A percentile compares a stretch with the other conserved stretches of the same genome.
Conservation (phyloP, 225 moss, liverwort and hornwort genomes). For the Straminergon stramineum region DNA sequence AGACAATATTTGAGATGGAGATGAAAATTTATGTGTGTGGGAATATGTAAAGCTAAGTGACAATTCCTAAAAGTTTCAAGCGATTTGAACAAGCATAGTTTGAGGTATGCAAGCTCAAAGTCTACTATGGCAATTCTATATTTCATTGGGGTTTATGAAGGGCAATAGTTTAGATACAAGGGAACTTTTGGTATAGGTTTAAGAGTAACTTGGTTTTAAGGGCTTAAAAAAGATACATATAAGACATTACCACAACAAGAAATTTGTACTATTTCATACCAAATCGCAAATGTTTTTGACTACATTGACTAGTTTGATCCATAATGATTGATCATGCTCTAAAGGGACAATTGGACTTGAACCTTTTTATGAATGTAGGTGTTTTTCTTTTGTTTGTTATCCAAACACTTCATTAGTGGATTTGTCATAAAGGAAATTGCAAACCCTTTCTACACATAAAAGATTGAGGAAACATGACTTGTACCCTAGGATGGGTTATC, state of each 20-base stretch:
- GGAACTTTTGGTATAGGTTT: no score
- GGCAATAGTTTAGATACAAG: background rate
- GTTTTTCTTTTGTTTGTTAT: background rate
- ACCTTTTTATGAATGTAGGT: accelerated
- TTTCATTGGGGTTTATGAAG: background rate
- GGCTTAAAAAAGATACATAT: no score
- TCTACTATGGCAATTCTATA: background rate
- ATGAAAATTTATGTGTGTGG: background rate
- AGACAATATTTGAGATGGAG: background rate
- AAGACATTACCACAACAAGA: no score
- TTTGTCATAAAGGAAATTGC: accelerated
- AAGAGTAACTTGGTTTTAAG: no score
- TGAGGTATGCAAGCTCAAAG: background rate
- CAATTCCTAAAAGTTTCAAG: background rate
- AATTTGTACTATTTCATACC: background rate
- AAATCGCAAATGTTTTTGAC: background rate
- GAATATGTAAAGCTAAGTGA: background rate
- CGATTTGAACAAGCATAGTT: background rate
- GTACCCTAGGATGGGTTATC: background rate
- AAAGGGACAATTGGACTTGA: background rate
- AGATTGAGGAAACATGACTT: no score
- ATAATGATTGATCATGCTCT: background rate
- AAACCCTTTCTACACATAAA: background rate
- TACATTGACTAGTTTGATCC: background rate
- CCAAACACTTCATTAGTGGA: background rate